Evolutionary conservation across 2,329 filamentous ascomycete genomes (phyloP).

Genomic region (Alternaria viburni): DNA sequence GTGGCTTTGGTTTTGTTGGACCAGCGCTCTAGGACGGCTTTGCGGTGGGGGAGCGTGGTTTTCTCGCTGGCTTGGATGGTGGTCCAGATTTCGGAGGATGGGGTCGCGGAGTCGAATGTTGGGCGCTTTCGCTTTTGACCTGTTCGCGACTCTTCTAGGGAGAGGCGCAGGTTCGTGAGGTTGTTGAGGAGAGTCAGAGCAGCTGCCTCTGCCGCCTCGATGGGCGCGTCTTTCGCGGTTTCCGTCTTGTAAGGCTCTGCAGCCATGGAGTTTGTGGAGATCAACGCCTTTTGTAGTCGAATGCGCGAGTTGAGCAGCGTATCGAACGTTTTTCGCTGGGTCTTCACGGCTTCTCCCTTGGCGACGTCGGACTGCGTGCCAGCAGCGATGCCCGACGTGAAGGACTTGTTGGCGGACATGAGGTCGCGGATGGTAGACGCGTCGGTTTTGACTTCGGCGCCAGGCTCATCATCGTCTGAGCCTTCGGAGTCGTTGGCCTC

Average conservation of each 20-base stretch:
- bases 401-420: conserved; percentile 69
- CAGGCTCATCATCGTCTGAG: conserved; percentile 49
- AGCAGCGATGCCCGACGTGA: conserved; percentile 68
- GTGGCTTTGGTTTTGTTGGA: conserved; percentile 75
- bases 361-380: conserved; percentile 77
- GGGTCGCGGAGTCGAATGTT: conserved; percentile 60
- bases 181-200: conserved; percentile 86
- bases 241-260: conserved; percentile 35
- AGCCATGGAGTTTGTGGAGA: conserved; percentile 73
- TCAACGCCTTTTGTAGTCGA: conserved; percentile 87
- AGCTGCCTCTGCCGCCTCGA: conserved; percentile 83
- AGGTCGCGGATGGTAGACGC: conserved; percentile 69
- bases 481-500: conserved; percentile 47
- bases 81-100: conserved; percentile 73
- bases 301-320: conserved; percentile 88
- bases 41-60: conserved; percentile 65
- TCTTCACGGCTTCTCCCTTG: conserved; percentile 85
- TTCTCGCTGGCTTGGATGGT: conserved; percentile 72
- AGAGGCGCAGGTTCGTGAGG: conserved; percentile 71
- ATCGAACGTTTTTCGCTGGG: conserved; percentile 86
- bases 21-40: conserved; percentile 86
- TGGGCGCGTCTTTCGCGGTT: conserved; percentile 53
- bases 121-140: conserved; percentile 66
- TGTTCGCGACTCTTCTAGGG: conserved; percentile 59
- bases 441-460: conserved; percentile 41